Evolutionary conservation across 345 rosid species (phyloP).

Genomic region (Gossypium raimondii): DNA sequence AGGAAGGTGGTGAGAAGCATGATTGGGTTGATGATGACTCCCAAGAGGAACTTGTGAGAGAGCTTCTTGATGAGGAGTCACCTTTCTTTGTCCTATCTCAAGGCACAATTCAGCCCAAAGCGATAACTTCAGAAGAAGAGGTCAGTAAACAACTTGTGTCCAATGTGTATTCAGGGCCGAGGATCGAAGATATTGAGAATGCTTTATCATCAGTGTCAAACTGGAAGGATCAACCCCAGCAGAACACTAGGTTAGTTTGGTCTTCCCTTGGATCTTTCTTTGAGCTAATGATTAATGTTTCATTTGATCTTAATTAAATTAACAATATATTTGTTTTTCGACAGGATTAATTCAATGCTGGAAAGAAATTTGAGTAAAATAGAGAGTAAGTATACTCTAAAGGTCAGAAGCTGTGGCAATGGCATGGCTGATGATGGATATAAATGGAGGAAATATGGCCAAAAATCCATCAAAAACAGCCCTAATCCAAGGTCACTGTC

Average conservation of each 20-base stretch:
- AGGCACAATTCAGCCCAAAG: conserved; percentile 1
- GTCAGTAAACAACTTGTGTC: conserved; percentile 31
- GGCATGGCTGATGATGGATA: conserved; percentile 83
- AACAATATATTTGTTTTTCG: not conserved
- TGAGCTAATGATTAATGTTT: not conserved
- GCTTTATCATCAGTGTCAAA: conserved; percentile 35
- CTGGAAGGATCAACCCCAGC: conserved; percentile 23
- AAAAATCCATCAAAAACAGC: conserved; percentile 80
- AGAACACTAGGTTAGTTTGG: conserved; percentile 27
- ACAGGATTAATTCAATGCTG: conserved; percentile 20
- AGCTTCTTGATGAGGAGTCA: conserved; percentile 47
- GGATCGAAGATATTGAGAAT: conserved; percentile 46
- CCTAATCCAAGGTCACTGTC: conserved; percentile 66
- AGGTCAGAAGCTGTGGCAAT: conserved; percentile 50
- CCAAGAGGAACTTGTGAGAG: conserved; percentile 45
- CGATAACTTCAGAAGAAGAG: conserved; percentile 21
- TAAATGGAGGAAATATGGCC: conserved; percentile 96
- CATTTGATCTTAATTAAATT: not conserved
- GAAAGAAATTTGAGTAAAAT: conserved; percentile 39
- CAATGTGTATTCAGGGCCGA: conserved; percentile 51
- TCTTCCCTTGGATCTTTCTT: not conserved
- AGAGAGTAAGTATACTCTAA: conserved; percentile 67
- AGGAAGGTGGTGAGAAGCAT: conserved; percentile 24
- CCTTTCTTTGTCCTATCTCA: conserved; percentile 41
- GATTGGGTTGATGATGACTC: conserved; percentile 19